Conservation (phyloP, 441 rosid species). For the Dalechampia spathulata region DNA sequence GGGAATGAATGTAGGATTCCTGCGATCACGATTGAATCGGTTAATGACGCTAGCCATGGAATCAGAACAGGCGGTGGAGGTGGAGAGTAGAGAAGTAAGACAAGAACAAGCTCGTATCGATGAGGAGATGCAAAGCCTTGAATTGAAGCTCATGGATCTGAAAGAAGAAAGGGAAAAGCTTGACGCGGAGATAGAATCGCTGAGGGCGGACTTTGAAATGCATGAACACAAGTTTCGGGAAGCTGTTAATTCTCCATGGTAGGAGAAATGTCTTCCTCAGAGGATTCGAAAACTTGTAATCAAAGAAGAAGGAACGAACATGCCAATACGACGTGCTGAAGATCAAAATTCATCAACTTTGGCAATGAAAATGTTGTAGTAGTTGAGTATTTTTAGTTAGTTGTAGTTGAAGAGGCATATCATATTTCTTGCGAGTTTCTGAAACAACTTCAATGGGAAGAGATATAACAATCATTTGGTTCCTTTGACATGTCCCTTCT, state of each 20-base stretch:
- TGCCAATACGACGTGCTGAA: neutral
- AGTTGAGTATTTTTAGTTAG: too few species aligned
- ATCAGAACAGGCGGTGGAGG: constrained; percentile 28
- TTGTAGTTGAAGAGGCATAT: too few species aligned
- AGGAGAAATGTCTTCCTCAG: neutral
- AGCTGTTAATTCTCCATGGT: constrained; percentile 38
- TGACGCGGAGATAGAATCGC: constrained; percentile 29
- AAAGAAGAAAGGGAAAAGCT: constrained; percentile 28
- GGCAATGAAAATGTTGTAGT: too few species aligned
- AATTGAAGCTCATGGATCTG: constrained; percentile 23
- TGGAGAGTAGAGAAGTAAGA: constrained; percentile 24
- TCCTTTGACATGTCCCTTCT: too few species aligned
- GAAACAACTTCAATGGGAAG: neutral
- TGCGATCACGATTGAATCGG: constrained; percentile 31
- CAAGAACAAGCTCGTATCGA: constrained; percentile 26
- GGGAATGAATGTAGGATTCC: constrained; percentile 48
- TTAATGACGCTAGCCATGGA: constrained; percentile 29
- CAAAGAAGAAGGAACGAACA: too few species aligned
- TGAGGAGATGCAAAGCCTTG: constrained; percentile 31
- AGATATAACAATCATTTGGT: too few species aligned
- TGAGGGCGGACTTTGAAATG: constrained; percentile 30
- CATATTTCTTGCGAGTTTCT: neutral
- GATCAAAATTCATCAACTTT: constrained; percentile 2
- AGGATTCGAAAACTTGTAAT: neutral
- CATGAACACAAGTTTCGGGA: constrained; percentile 28